Conservation (phyloP, 305 asterid species). For the Solanum hybrid region DNA sequence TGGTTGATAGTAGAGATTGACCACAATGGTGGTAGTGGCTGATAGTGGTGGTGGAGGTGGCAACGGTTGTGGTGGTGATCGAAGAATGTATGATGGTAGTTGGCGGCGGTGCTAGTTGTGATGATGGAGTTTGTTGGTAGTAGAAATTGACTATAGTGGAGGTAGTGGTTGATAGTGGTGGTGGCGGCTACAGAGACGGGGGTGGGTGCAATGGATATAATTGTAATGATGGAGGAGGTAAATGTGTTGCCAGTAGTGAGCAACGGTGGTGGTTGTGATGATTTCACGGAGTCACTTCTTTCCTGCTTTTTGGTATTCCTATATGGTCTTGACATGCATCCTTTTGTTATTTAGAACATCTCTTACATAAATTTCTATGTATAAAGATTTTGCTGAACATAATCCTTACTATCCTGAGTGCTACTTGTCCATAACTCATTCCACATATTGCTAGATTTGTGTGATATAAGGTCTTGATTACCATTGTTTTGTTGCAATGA, state of each 20-base stretch:
- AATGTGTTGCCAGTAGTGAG: neutral
- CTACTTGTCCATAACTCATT: neutral
- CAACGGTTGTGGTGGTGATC: neutral
- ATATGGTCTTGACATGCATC: neutral
- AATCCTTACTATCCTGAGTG: neutral
- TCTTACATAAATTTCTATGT: neutral
- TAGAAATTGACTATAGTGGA: neutral
- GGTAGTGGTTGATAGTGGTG: neutral
- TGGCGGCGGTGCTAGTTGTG: neutral
- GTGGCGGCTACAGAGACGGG: neutral
- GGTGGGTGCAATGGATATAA: neutral
- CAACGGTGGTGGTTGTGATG: neutral
- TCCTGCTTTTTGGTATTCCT: neutral
- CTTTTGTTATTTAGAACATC: neutral
- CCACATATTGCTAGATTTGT: neutral
- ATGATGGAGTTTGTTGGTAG: neutral
- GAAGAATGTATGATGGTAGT: neutral
- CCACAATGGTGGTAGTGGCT: neutral
- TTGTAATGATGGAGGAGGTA: neutral
- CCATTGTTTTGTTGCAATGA: constrained; percentile 2
- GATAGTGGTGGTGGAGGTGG: neutral
- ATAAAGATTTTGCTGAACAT: neutral
- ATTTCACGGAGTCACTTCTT: neutral
- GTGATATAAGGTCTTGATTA: neutral
- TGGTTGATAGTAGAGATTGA: neutral